These are phyloP conservation scores for Fibroporia radiculosa DNA, from an alignment of 768 basidiomycete species.

Conservation along the genomic window DNA sequence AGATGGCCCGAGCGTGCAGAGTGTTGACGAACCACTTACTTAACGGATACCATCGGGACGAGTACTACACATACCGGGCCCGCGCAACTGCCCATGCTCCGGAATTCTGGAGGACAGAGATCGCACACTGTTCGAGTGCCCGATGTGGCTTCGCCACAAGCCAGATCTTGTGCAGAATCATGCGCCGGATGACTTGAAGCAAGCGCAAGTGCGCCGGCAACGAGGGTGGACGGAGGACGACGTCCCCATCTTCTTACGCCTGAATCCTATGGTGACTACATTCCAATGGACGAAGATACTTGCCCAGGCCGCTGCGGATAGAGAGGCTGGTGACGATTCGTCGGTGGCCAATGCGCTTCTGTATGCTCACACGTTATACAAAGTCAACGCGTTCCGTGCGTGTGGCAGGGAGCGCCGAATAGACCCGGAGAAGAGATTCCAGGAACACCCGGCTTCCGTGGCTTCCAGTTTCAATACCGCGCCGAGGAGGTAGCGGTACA, in stretches of 20 bases:
- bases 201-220: not conserved
- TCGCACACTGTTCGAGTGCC: not conserved
- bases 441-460: too few species aligned
- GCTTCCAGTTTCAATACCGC: too few species aligned
- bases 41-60: conserved; percentile 3
- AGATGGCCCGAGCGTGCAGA: not conserved
- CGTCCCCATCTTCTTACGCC: not conserved
- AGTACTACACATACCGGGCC: not conserved
- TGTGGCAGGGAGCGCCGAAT: too few species aligned
- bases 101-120: not conserved
- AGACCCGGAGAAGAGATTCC: too few species aligned
- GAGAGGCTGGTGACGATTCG: not conserved
- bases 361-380: not conserved
- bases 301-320: not conserved
- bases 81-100: conserved; percentile 4
- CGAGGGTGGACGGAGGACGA: not conserved
- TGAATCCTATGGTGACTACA: not conserved
- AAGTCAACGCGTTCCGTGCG: too few species aligned
- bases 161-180: not conserved
- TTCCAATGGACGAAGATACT: not conserved
- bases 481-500: too few species aligned
- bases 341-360: not conserved
- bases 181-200: not conserved
- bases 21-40: conserved; percentile 6
- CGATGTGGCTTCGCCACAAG: not conserved